Percentiles rank a stretch among this genome's conserved stretches.
These are phyloP conservation scores for Dujonia santamariae DNA, from an alignment of 1,139 yeast genomes.

Conservation along the genomic window DNA sequence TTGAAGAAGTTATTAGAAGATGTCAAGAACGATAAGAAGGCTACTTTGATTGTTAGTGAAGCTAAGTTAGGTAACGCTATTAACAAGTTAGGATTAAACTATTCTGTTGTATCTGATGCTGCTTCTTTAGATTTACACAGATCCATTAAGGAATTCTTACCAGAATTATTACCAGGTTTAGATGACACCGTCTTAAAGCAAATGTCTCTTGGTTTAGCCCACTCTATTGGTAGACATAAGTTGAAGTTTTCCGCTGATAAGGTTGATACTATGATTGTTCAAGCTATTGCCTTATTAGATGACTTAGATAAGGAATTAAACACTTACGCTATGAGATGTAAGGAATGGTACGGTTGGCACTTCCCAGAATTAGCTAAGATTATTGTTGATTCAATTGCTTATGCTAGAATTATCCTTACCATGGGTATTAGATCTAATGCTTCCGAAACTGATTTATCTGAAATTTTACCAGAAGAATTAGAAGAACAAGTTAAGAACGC, in stretches of 20 bases:
- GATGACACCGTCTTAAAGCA: conserved; percentile 81
- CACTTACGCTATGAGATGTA: conserved; percentile 97
- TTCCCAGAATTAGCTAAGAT: conserved; percentile 98
- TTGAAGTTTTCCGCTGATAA: conserved; percentile 96
- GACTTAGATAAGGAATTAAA: conserved; percentile 96
- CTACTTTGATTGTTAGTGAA: conserved; percentile 89
- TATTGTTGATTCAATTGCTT: conserved; percentile 92
- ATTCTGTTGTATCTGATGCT: conserved; percentile 89
- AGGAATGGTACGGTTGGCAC: conserved; percentile 99
- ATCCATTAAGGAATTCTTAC: conserved; percentile 90
- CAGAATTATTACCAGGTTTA: conserved; percentile 91
- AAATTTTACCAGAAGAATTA: conserved; percentile 86
- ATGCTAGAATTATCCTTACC: conserved; percentile 84
- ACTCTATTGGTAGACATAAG: conserved; percentile 96
- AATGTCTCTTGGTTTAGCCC: conserved; percentile 96
- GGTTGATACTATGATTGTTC: conserved; percentile 98
- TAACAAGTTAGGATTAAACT: conserved; percentile 87
- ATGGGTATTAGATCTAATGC: conserved; percentile 97
- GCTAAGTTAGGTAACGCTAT: conserved; percentile 95
- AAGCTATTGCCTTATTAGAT: conserved; percentile 95
- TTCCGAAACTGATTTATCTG: conserved; percentile 84
- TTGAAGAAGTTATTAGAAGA: conserved; percentile 75
- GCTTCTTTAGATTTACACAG: conserved; percentile 92
- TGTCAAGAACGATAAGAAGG: conserved; percentile 83
- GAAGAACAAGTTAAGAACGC: conserved; percentile 80